Evolutionary conservation across 768 basidiomycete species (phyloP).

Genomic region (Suillus hirtellus): DNA sequence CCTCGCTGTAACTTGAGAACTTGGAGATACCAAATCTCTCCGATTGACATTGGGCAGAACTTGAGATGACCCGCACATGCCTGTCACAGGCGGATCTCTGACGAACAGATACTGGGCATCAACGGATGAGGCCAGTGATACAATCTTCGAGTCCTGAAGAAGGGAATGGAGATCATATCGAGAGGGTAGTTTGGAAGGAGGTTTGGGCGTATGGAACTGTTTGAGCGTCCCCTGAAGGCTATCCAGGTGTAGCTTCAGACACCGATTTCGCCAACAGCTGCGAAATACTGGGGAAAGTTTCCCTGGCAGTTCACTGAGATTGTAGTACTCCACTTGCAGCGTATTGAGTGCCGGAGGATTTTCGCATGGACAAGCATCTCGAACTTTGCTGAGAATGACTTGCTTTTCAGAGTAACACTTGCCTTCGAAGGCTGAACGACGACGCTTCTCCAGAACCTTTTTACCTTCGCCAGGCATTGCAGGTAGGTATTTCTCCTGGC

Average conservation of each 20-base stretch:
- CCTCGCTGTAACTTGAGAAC: neutral
- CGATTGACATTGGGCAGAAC: neutral
- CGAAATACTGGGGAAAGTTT: neutral
- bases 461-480: neutral
- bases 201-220: neutral
- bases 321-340: neutral
- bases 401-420: neutral
- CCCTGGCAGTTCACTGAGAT: neutral
- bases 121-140: neutral
- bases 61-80: neutral
- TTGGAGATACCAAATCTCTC: neutral
- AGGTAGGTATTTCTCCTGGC: neutral
- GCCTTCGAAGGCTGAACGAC: neutral
- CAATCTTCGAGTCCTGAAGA: neutral
- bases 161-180: neutral
- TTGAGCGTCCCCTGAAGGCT: neutral
- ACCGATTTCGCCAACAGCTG: neutral
- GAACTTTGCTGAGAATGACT: neutral
- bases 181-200: neutral
- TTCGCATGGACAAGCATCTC: neutral
- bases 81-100: slow-evolving; percentile 9
- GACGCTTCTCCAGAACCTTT: neutral
- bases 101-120: slow-evolving; percentile 6
- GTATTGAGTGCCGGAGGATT: neutral
- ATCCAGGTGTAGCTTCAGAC: neutral